Evolutionary conservation across 345 rosid genomes (phyloP), one percentile per base, ranked within the genome.

Genomic region (Syzygium jambos): DNA sequence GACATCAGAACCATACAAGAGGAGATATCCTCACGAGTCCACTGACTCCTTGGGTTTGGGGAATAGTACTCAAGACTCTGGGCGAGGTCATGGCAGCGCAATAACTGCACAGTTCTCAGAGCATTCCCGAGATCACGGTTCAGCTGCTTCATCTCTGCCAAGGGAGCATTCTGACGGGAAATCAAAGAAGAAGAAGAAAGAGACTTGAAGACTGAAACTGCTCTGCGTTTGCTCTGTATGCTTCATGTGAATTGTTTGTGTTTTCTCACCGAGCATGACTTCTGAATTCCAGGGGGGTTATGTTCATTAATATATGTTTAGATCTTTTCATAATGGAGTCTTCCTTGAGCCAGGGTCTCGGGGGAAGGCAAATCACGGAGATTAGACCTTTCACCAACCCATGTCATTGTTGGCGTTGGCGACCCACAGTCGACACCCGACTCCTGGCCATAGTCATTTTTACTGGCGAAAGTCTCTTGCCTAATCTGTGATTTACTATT

Each of bases 101-200:
- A 78, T 25, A 7, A 85, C 85, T 49, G 41, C 85, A 30, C 85
- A 85, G 73, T 87, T 85, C 51, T 51, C 80, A 30, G 84, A 78
- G 27, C 87, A 5, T 27, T 54, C 85, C 13, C 34, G 25, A 61
- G 89, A 86, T 88, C 86, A 61, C 21, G 89, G 85, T 49, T 84
- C 85, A 8, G 65, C 84, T 55, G 89, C 90, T 30, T 80, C 89
- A 78, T 90, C 92, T 4, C 93, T 91, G 83, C 89, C 93, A n/a
- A 85, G 87, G 2, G 93, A 90, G 52, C 90, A 78, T 56, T 90
- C 91, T 4, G 88, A 65, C 16, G 10, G 46, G 63, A 73, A 86
- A 46, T 91, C 90, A 57, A 91, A 91, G 89, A 91, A 91, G 91
- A 92, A 88, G 85, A 65, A 11, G 43, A 91, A 91, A 89, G 86